phyloP scores from a whole-genome alignment of 2,329 filamentous ascomycete species.

The Alternaria alternata region DNA sequence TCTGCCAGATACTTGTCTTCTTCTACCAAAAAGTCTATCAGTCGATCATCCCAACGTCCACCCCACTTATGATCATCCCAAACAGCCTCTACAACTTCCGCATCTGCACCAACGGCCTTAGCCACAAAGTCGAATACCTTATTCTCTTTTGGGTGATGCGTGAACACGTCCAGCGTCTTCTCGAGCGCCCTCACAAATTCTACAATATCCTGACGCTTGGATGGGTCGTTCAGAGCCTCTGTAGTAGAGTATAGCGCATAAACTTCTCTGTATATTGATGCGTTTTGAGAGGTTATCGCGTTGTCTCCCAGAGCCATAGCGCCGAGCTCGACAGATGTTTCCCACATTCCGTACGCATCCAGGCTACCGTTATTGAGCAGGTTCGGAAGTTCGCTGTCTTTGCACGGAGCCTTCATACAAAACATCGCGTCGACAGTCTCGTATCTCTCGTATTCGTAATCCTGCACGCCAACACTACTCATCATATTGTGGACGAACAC shows the following conservation, averaged over 20 bases:
- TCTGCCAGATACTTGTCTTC: constrained; percentile 37
- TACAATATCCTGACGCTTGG: constrained; percentile 33
- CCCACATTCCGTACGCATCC: no score
- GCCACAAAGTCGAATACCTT: constrained; percentile 27
- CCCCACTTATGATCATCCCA: constrained; percentile 37
- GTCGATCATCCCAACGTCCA: constrained; percentile 23
- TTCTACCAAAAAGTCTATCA: constrained; percentile 32
- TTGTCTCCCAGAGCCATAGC: no score
- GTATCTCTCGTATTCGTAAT: no score
- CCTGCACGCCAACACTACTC: no score
- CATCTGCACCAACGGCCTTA: constrained; percentile 24
- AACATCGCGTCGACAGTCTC: no score
- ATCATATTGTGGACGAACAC: no score
- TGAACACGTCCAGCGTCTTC: constrained; percentile 30
- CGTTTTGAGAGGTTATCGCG: no score
- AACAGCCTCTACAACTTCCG: constrained; percentile 30
- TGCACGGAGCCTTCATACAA: no score
- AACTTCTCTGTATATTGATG: no score
- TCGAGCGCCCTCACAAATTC: constrained; percentile 36
- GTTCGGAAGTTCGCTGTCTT: no score
- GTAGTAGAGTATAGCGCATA: constrained; percentile 19
- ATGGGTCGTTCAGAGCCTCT: constrained; percentile 28
- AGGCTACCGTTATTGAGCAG: no score
- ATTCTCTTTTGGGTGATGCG: constrained; percentile 18
- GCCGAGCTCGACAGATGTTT: no score